Evolutionary conservation across 768 basidiomycete species (phyloP), one percentile per base, ranked within the genome.

Genomic region (Postia placenta): DNA sequence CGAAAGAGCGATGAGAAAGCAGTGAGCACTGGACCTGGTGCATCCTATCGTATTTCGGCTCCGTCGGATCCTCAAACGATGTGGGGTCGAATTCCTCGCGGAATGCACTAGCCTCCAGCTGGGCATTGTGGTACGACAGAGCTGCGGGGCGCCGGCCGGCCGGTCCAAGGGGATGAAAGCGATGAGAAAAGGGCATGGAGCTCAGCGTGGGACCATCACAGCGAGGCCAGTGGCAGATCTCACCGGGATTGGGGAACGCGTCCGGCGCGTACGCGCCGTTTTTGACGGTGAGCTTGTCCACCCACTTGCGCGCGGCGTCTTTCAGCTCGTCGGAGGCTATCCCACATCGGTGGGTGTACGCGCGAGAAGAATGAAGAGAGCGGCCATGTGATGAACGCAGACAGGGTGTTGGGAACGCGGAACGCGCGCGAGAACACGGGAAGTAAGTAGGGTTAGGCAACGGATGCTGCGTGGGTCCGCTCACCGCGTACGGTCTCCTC

Each of bases 101-200:
- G 68, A 98, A 94, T 0, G 96, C 96, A 47, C 81, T 83, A 6
- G 95, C 91, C 67, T 96, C 84, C 6, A 98, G 76, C 59, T 94
- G 88, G 17, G 81, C 87, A 64, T 94, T 92, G 62, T 94, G 90
- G 56, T 80, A 92, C 11, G 85, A 85, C 46, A 97, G 76, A 4
- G 88, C 90, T 92, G 57, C 36, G 56, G 19, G 49, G 42, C 44
- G 50, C 43, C 42, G 6, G 33, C 19, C 33, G 44, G 46, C 45
- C 33, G 39, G 22, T 45, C 49, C n/a, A n/a, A n/a, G n/a, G n/a
- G n/a, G n/a, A n/a, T n/a, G n/a, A 28, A 35, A 15, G 37, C 17
- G 33, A 20, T 40, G 7, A 22, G 37, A 11, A 23, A 3, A 14
- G 38, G 15, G 25, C 20, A 19, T 46, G 50, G 2, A 14, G 47